Evolutionary conservation across 192 early-diverging fungal genomes (phyloP).

Genomic region (Gaertneriomyces sp.): DNA sequence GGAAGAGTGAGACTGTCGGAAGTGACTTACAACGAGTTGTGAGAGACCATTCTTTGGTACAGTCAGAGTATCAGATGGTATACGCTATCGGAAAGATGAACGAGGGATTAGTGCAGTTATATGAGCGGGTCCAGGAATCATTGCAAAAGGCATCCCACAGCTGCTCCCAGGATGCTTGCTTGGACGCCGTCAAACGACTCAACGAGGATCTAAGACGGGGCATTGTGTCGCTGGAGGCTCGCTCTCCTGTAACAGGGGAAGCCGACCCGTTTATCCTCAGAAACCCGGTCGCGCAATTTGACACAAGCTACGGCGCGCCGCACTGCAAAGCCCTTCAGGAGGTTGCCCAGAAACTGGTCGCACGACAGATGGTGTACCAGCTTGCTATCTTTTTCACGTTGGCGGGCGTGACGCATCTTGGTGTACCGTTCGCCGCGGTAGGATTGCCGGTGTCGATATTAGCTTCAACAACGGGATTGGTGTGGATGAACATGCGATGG

Average conservation of each 20-base stretch:
- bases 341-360: constrained; percentile 28
- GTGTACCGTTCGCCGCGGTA: constrained; percentile 28
- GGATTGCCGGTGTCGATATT: neutral
- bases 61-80: constrained; percentile 44
- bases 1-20: constrained; percentile 26
- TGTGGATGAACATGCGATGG: constrained; percentile 35
- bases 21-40: constrained; percentile 28
- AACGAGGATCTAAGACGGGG: no score
- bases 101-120: constrained; percentile 33
- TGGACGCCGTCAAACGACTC: no score
- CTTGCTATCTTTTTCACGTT: constrained; percentile 22
- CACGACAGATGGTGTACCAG: constrained; percentile 34
- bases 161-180: no score
- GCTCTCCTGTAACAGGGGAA: neutral
- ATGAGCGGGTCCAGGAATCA: constrained; percentile 23
- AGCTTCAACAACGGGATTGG: constrained; percentile 23
- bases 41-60: constrained; percentile 24
- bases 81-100: constrained; percentile 42
- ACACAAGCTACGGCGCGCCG: constrained; percentile 20
- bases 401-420: constrained; percentile 32
- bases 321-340: constrained; percentile 33
- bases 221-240: no score
- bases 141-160: neutral
- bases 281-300: constrained; percentile 35
- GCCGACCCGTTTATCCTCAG: constrained; percentile 37